Percentiles rank a stretch among this genome's conserved stretches.
Evolutionary conservation across 257 asterid genomes (phyloP).

Genomic region (Salvia miltiorrhiza): DNA sequence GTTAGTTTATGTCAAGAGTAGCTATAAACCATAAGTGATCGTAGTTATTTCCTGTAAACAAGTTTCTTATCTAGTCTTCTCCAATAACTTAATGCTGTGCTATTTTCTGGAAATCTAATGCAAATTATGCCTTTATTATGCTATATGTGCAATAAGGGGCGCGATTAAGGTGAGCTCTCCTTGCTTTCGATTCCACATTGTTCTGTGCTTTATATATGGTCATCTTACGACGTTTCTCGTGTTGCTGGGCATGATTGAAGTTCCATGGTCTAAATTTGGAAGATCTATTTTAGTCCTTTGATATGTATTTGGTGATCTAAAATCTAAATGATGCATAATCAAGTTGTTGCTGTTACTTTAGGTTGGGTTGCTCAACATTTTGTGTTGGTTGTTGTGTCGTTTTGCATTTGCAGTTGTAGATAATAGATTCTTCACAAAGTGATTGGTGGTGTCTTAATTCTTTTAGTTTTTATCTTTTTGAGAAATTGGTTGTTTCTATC

Average conservation of each 20-base stretch:
- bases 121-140: not conserved
- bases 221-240: not conserved
- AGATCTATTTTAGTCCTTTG: not conserved
- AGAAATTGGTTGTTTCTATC: too few relatives aligned
- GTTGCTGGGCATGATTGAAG: not conserved
- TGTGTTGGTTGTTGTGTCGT: not conserved
- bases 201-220: not conserved
- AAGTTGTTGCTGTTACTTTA: not conserved
- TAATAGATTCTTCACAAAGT: not conserved
- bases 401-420: not conserved
- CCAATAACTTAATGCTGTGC: too few relatives aligned
- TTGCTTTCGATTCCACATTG: not conserved
- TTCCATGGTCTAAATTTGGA: too few relatives aligned
- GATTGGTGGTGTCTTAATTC: not conserved
- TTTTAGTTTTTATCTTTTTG: too few relatives aligned
- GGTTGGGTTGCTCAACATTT: not conserved
- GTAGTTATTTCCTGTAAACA: too few relatives aligned
- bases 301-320: not conserved
- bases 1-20: too few relatives aligned
- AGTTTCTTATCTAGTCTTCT: too few relatives aligned
- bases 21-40: too few relatives aligned
- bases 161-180: not conserved
- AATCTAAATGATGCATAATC: not conserved
- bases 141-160: not conserved
- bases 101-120: not conserved